Conservation (phyloP, 495 filamentous ascomycete genomes). For the Penicillium longicatenatum region DNA sequence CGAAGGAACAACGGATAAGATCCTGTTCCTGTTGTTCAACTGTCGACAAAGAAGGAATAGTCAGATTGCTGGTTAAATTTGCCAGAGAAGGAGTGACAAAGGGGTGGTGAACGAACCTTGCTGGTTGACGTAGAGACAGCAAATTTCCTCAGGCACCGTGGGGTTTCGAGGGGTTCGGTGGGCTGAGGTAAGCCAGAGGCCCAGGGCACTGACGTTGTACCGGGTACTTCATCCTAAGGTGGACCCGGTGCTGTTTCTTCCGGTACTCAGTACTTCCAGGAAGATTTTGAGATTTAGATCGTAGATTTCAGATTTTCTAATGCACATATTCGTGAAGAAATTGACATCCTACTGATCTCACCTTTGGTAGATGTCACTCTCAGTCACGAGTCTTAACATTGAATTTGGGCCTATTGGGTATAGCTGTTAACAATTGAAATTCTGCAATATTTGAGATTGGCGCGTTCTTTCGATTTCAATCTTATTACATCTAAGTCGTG, state of each 20-base stretch:
- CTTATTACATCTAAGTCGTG: too few species aligned
- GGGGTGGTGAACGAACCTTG: slow-evolving; percentile 18
- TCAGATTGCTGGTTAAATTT: neutral
- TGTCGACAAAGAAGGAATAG: slow-evolving; percentile 1
- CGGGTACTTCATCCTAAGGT: neutral
- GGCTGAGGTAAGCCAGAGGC: slow-evolving; percentile 27
- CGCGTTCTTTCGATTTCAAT: too few species aligned
- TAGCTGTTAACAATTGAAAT: too few species aligned
- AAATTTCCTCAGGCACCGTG: slow-evolving; percentile 49
- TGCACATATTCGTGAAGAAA: neutral
- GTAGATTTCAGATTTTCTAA: neutral
- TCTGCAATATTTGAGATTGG: too few species aligned
- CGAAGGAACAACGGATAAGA: slow-evolving; percentile 23
- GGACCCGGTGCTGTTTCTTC: neutral
- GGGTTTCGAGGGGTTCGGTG: slow-evolving; percentile 36
- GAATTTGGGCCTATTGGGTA: too few species aligned
- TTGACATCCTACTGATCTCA: too few species aligned
- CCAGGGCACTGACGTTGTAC: slow-evolving; percentile 17
- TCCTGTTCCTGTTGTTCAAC: slow-evolving; percentile 5
- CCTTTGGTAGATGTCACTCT: too few species aligned
- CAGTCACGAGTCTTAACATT: too few species aligned
- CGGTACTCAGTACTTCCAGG: neutral
- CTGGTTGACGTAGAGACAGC: slow-evolving; percentile 41
- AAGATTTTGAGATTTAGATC: too few species aligned
- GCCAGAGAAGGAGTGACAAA: slow-evolving; percentile 1